Percentiles rank a stretch among this genome's conserved stretches.
Evolutionary conservation across 495 filamentous ascomycete species (phyloP).

Genomic region (Podospora pseudoanserina): DNA sequence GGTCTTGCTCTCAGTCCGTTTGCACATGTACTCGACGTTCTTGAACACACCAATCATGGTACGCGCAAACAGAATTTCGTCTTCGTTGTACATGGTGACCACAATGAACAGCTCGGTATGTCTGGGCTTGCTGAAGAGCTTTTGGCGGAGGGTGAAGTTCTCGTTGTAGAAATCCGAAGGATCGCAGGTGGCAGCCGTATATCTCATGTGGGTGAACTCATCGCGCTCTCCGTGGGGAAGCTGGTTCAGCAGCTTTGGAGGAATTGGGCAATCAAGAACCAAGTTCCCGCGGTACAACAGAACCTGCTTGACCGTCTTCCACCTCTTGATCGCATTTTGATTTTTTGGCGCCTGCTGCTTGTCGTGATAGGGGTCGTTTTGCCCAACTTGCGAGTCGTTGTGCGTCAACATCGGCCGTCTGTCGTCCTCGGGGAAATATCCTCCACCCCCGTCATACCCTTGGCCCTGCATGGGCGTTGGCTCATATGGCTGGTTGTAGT

Average conservation of each 20-base stretch:
- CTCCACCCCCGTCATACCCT: conserved; percentile 38
- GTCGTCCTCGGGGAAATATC: conserved; percentile 40
- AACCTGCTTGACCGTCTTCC: conserved; percentile 98
- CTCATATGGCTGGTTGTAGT: conserved; percentile 79
- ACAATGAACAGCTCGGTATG: conserved; percentile 98
- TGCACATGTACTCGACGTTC: conserved; percentile 97
- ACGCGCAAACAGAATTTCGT: conserved; percentile 92
- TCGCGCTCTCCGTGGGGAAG: conserved; percentile 88
- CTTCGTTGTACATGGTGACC: conserved; percentile 99
- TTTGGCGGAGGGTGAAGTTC: conserved; percentile 90
- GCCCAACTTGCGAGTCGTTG: conserved; percentile 41
- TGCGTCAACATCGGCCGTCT: conserved; percentile 49
- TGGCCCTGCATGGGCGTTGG: conserved; percentile 60
- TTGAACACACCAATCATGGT: conserved; percentile 98
- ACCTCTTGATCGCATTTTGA: conserved; percentile 66
- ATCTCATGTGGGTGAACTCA: conserved; percentile 99
- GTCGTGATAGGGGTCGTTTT: conserved; percentile 48
- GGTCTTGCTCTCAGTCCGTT: conserved; percentile 82
- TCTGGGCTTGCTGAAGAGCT: conserved; percentile 86
- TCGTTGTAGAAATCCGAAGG: conserved; percentile 80
- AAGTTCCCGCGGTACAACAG: conserved; percentile 95
- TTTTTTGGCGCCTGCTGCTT: conserved; percentile 46
- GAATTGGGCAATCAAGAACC: conserved; percentile 94
- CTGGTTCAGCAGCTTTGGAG: conserved; percentile 79
- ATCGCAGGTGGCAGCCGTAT: conserved; percentile 95